Percentiles rank a stretch among this genome's conserved stretches.
Evolutionary conservation across 2,329 filamentous ascomycete species (phyloP).

Genomic region (Drechmeria coniospora): DNA sequence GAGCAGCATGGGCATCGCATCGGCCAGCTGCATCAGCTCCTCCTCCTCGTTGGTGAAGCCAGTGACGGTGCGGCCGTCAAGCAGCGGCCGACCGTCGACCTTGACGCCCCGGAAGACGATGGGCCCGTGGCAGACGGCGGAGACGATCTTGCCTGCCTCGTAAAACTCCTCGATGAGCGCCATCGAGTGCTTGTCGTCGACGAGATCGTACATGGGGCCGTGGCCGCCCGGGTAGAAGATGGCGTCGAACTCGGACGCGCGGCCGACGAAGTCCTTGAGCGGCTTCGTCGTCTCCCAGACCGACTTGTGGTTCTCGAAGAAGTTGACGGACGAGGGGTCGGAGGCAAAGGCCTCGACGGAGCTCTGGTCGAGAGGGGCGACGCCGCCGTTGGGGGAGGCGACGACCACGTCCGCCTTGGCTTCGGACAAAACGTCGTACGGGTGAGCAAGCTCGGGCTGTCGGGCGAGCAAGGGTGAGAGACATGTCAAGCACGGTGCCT

Average conservation of each 20-base stretch:
- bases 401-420: slow-evolving; percentile 38
- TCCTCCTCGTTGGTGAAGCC: slow-evolving; percentile 47
- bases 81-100: slow-evolving; percentile 33
- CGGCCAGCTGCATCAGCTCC: slow-evolving; percentile 27
- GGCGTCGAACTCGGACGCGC: slow-evolving; percentile 46
- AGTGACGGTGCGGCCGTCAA: slow-evolving; percentile 42
- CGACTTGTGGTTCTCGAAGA: slow-evolving; percentile 37
- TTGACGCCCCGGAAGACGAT: slow-evolving; percentile 45
- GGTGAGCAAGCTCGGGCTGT: slow-evolving; percentile 49
- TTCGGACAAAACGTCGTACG: slow-evolving; percentile 38
- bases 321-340: slow-evolving; percentile 36
- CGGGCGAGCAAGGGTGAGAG: background rate
- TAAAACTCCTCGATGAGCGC: slow-evolving; percentile 48
- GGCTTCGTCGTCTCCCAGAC: slow-evolving; percentile 50
- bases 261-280: slow-evolving; percentile 39
- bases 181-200: slow-evolving; percentile 37
- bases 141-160: slow-evolving; percentile 43
- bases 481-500: background rate
- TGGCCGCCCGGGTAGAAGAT: slow-evolving; percentile 42
- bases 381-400: slow-evolving; percentile 47
- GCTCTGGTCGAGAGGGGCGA: slow-evolving; percentile 42
- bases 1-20: slow-evolving; percentile 42
- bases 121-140: slow-evolving; percentile 56
- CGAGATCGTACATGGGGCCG: slow-evolving; percentile 54
- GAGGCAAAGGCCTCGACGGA: slow-evolving; percentile 39